Evolutionary conservation across 169 alveolate species (phyloP), one percentile per base, ranked within the genome.

Genomic region (Cryptosporidium parvum): DNA sequence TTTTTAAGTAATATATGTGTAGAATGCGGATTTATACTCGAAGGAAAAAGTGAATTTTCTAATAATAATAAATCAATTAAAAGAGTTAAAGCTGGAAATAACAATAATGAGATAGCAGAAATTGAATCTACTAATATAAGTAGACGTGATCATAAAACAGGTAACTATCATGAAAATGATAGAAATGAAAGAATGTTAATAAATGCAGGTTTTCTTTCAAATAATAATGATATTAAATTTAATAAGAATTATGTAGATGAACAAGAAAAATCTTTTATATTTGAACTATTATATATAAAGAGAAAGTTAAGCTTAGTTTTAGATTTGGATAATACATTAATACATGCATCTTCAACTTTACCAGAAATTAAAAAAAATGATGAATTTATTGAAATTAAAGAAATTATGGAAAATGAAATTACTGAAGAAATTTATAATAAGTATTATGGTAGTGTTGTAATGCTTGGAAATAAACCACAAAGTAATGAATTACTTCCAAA

Each of bases 241-340:
- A 80, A 65, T 26, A 80, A 14, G n/a, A 26, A 31, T 3, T 80
- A 80, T 62, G 75, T 80, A 2, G 70, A 59, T 48, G 21, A 80
- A 65, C 80, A 62, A 62, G 89, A 80, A 44, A 80, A 62, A 44
- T 45, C 59, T 23, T 80, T 62, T 62, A 80, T 80, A 42, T 65
- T 59, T 62, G 89, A 80, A 33, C 37, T 80, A 9, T 29, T 80
- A 39, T 80, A 62, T 33, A 44, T 29, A 14, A 93, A 93, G 53
- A 91, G 93, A 35, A 94, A 94, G 84, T 67, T 94, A 52, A 93
- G 95, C 58, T 85, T 94, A 14, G 97, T 94, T 31, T 85, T 94
- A 48, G 97, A 94, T 59, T 59, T 94, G 31, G 97, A 94, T 69
- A 94, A 94, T 65, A 94, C 97, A 23, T 75, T 94, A 21, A 85